Base-by-base conservation (phyloP, 768 basidiomycete species). In the Glaciozyma martinii region DNA sequence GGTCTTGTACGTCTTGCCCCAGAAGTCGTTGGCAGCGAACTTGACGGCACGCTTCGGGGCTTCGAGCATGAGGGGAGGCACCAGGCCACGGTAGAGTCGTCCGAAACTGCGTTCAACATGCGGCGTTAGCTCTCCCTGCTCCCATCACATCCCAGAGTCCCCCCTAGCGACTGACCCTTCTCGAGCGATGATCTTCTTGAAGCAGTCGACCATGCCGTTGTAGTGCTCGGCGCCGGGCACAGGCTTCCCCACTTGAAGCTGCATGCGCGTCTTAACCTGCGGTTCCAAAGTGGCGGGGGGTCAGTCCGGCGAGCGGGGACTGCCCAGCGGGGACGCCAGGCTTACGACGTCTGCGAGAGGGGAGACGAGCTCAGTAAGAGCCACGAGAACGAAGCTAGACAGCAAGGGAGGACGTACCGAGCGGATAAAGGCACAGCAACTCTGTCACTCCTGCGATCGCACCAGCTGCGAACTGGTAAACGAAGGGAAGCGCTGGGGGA, bases 21-120 rank as follows among this genome's bases (percentile, higher is more conserved):
- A 98, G 76, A 88, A 95, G 73, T 93, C 94, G 80, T 93, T 93
- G 16, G 66, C 66, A 13, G 67, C 68, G 60, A 72, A 74, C 82
- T 98, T 99, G 56, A 92, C 89, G 21, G 95, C 95, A 78, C 95
- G 86, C 79, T 99, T 99, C 3, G 95, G 95, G 21, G 95, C 95
- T 78, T 99, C 95, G 53, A 99, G 80, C 73, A 98, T 83, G 15
- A 99, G 78, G 23, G 95, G 95, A 15, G 95, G 91, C n/a, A 92
- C 86, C 65, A 99, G 85, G 71, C 94, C 95, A 80, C 93, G 82
- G 79, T 99, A 99, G 62, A 99, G 78, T 53, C 90, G 82, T 55
- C 89, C 87, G 60, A 80, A 77, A 61, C 90, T 93, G 71, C 37
- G 37, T 40, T 6, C 4, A 59, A 30, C 59, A 43, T n/a, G 13